phyloP scores from a whole-genome alignment of 176 grass and related monocot genomes.

The Urochloa ruziziensis region DNA sequence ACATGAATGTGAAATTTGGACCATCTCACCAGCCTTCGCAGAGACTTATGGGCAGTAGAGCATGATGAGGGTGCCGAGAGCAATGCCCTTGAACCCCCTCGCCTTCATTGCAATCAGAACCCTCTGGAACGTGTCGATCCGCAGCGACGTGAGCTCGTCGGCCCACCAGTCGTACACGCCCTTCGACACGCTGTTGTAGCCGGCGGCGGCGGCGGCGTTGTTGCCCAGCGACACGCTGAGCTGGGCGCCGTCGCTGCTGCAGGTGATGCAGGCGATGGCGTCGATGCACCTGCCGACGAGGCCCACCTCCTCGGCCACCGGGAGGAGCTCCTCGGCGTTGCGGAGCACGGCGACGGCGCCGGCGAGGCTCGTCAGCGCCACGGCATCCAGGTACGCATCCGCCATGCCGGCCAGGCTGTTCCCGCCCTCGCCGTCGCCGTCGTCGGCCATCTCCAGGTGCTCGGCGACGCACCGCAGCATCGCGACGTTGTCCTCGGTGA shows the following conservation, averaged over 20 bases:
- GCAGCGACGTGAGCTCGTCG: conserved; percentile 69
- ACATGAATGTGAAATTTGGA: not conserved
- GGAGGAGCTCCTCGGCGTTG: conserved; percentile 64
- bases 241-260: conserved; percentile 41
- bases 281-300: conserved; percentile 68
- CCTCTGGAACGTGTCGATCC: conserved; percentile 80
- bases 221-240: conserved; percentile 22
- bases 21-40: conserved; percentile 66
- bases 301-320: conserved; percentile 62
- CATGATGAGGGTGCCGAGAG: conserved; percentile 78
- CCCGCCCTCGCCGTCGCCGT: conserved; percentile 26
- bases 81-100: conserved; percentile 70
- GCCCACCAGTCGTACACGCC: conserved; percentile 69
- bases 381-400: conserved; percentile 64
- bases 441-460: conserved; percentile 89
- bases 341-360: conserved; percentile 72
- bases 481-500: conserved; percentile 72
- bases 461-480: conserved; percentile 74
- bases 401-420: conserved; percentile 57
- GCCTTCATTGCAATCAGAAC: conserved; percentile 82
- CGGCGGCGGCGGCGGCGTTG: not conserved
- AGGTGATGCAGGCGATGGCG: conserved; percentile 57
- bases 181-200: conserved; percentile 30
- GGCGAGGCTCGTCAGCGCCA: conserved; percentile 58
- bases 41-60: conserved; percentile 91